phyloP scores from a whole-genome alignment of 106 monocot genomes.

The Dactylorhiza incarnata region DNA sequence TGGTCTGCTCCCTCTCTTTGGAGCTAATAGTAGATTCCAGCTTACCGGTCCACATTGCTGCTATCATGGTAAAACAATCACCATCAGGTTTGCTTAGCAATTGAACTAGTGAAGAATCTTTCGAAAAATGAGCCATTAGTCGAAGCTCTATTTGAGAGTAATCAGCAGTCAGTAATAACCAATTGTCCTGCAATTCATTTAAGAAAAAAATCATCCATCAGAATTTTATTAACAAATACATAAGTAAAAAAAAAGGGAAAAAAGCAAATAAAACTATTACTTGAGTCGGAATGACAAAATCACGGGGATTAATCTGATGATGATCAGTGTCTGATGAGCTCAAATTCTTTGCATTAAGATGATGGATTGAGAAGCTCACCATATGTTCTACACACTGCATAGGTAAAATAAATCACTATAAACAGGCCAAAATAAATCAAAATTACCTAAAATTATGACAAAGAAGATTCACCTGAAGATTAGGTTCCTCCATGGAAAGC shows the following conservation, averaged over 20 bases:
- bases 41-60: conserved; percentile 80
- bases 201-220: conserved; percentile 9
- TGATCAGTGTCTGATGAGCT: conserved; percentile 26
- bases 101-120: conserved; percentile 62
- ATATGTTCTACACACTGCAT: conserved; percentile 85
- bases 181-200: conserved; percentile 55
- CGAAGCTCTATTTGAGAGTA: conserved; percentile 96
- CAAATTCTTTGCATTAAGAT: conserved; percentile 14
- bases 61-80: conserved; percentile 89
- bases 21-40: conserved; percentile 39
- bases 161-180: conserved; percentile 89
- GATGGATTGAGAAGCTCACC: conserved; percentile 42
- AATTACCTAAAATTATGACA: neutral
- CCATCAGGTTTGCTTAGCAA: conserved; percentile 87
- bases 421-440: neutral
- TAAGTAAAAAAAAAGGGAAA: neutral
- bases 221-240: neutral
- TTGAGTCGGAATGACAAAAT: conserved; percentile 84
- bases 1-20: conserved; percentile 78
- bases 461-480: conserved; percentile 71
- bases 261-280: conserved; percentile 31
- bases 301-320: conserved; percentile 85
- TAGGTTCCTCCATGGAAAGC: conserved; percentile 97
- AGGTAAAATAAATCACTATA: neutral
- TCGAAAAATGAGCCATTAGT: conserved; percentile 92